Evolutionary conservation across 2,329 filamentous ascomycete species (phyloP), one percentile per base, ranked within the genome.

Genomic region (Epichloe gansuensis): DNA sequence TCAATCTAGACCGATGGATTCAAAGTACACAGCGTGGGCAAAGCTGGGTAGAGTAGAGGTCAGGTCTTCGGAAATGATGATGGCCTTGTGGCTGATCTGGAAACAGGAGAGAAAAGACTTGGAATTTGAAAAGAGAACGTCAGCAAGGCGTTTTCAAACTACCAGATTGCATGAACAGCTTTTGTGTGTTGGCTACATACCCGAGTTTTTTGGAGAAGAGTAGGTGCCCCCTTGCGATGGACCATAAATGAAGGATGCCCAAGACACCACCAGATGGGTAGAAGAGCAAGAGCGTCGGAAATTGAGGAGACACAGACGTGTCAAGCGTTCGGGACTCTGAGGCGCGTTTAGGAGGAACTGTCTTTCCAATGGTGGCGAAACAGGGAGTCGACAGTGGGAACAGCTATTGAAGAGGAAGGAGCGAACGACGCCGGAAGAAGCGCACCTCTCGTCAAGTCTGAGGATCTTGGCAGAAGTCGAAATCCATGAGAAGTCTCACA

Each of bases 21-120:
- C 51, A 46, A 35, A 34, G 50, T 50, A 48, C 52, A 47, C 43
- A 45, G 50, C 41, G 44, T 41, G 47, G 53, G 34, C 31, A 43
- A 54, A 51, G 50, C 53, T 56, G 53, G 52, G 46, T 21, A 49
- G 55, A 49, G 42, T 40, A 49, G 36, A 41, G 36, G 47, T 21
- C 47, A 49, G 44, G 23, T 47, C 31, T 52, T 49, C 51, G 53
- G 45, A 53, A 47, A 45, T 40, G 52, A 44, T 52, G 52, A 55
- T 50, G 47, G 53, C 43, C 40, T 51, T 47, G 51, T 47, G 54
- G 40, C 47, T 52, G 46, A 50, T 51, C 38, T 49, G 47, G 40
- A 40, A 38, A 44, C 31, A 53, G 38, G 44, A 42, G 25, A 48
- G 43, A 48, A 47, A 49, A 49, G 44, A 48, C 42, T 49, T 51